Evolutionary conservation across 2,329 filamentous ascomycete genomes (phyloP).

Genomic region (Aspergillaceae sp.): DNA sequence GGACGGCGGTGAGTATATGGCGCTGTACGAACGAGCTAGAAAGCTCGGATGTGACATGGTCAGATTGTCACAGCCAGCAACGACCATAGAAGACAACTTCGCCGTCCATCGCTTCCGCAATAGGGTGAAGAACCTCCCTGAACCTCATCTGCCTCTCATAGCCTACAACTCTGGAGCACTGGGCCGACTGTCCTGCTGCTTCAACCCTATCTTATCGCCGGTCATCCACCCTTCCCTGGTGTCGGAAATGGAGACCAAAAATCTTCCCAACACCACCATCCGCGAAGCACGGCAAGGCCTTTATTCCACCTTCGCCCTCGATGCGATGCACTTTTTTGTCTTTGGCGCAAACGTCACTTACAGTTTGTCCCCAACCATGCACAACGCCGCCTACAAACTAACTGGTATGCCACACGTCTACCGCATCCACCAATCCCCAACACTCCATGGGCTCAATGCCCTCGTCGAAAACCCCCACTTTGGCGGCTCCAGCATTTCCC

Average conservation of each 20-base stretch:
- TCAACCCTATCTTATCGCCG: conserved; percentile 57
- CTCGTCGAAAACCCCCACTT: conserved; percentile 59
- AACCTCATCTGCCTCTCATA: conserved; percentile 46
- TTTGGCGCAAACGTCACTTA: conserved; percentile 65
- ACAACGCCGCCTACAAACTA: conserved; percentile 58
- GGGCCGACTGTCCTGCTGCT: conserved; percentile 57
- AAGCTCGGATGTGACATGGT: conserved; percentile 54
- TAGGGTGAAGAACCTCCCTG: conserved; percentile 37
- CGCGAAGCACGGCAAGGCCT: conserved; percentile 56
- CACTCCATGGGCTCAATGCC: conserved; percentile 54
- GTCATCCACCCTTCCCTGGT: conserved; percentile 47
- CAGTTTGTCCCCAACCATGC: conserved; percentile 69
- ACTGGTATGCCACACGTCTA: conserved; percentile 64
- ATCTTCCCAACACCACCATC: conserved; percentile 50
- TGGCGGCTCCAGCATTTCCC: conserved; percentile 61
- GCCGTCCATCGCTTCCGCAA: conserved; percentile 50
- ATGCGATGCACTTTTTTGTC: conserved; percentile 64
- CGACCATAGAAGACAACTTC: conserved; percentile 54
- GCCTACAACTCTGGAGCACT: conserved; percentile 57
- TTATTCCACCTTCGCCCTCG: conserved; percentile 57
- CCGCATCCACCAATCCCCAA: conserved; percentile 53
- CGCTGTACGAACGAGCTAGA: conserved; percentile 51
- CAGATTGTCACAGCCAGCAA: conserved; percentile 51
- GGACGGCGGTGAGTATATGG: conserved; percentile 48
- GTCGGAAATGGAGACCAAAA: conserved; percentile 33